These are phyloP conservation scores for Pneumocystis wakefieldiae DNA, from an alignment of 1,139 yeast species.

Conservation along the genomic window DNA sequence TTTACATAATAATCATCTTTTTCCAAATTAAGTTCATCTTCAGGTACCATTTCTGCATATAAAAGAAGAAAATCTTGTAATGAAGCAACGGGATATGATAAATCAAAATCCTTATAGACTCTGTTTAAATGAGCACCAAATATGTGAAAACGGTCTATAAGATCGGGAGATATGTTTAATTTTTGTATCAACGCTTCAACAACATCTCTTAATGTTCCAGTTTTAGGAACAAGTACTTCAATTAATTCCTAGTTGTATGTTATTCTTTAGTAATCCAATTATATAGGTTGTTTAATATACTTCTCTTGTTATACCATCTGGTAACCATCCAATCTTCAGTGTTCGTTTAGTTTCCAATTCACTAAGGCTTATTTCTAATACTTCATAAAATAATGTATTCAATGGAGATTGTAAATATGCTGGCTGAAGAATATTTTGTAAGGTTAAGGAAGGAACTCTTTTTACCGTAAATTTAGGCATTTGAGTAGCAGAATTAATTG, in stretches of 20 bases:
- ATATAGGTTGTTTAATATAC: background rate
- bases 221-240: constrained; percentile 55
- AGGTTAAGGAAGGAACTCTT: constrained; percentile 20
- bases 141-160: constrained; percentile 38
- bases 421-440: constrained; percentile 32
- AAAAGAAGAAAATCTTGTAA: constrained; percentile 18
- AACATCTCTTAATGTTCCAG: constrained; percentile 44
- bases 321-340: constrained; percentile 31
- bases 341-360: constrained; percentile 66
- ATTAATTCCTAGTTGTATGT: constrained; percentile 31
- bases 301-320: constrained; percentile 28
- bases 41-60: constrained; percentile 23
- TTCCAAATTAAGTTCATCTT: constrained; percentile 21
- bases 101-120: constrained; percentile 17
- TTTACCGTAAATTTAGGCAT: constrained; percentile 27
- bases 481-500: constrained; percentile 20
- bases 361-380: constrained; percentile 54
- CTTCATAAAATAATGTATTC: constrained; percentile 40
- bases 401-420: constrained; percentile 27
- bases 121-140: constrained; percentile 35
- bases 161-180: constrained; percentile 37
- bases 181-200: constrained; percentile 42
- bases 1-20: constrained; percentile 27
- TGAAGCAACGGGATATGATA: constrained; percentile 17
- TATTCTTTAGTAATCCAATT: background rate